These are phyloP conservation scores for Medicago ruthenica DNA, from an alignment of 306 rosid species.

Conservation along the genomic window DNA sequence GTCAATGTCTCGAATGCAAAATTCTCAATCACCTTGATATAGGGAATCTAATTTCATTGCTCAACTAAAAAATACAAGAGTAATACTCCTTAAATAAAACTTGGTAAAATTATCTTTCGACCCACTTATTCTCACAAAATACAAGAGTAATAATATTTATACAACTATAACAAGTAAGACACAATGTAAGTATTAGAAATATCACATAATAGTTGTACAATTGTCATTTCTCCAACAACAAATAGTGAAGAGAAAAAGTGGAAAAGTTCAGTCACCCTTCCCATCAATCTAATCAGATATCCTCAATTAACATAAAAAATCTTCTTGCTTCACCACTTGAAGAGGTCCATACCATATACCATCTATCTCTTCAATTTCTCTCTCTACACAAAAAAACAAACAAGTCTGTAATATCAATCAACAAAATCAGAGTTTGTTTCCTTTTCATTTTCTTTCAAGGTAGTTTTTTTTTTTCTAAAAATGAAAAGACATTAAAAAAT, in stretches of 20 bases:
- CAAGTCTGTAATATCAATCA: slow-evolving; percentile 53
- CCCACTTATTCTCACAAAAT: too few relatives aligned
- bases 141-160: too few relatives aligned
- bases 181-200: too few relatives aligned
- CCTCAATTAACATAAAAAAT: slow-evolving; percentile 37
- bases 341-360: slow-evolving; percentile 26
- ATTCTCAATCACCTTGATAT: too few relatives aligned
- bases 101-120: too few relatives aligned
- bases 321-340: slow-evolving; percentile 54
- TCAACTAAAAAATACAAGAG: too few relatives aligned
- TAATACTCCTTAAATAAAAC: too few relatives aligned
- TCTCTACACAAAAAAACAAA: slow-evolving; percentile 26
- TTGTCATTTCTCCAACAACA: not conserved
- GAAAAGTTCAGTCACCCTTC: slow-evolving; percentile 65
- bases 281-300: slow-evolving; percentile 75
- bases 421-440: slow-evolving; percentile 43
- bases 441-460: slow-evolving; percentile 39
- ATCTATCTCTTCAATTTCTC: not conserved
- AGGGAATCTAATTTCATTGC: too few relatives aligned
- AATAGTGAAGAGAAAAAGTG: slow-evolving; percentile 57
- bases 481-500: slow-evolving; percentile 21
- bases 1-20: too few relatives aligned
- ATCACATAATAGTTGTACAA: too few relatives aligned
- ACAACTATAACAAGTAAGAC: too few relatives aligned
- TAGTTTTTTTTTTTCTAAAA: slow-evolving; percentile 53